Base-by-base conservation (phyloP, 768 basidiomycete species). In the Auricularia sp. region DNA sequence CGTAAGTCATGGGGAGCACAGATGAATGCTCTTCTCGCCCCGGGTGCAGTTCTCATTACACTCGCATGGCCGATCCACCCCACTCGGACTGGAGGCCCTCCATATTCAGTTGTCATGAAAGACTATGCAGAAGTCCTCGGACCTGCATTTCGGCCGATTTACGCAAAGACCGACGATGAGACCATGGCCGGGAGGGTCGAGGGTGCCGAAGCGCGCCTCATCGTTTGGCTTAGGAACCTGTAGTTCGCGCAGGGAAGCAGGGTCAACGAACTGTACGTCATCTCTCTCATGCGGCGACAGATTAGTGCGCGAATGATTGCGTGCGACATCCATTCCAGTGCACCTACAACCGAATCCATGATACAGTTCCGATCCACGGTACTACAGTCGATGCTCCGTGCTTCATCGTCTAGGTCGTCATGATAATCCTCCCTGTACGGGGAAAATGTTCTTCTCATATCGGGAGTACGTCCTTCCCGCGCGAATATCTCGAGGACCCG, bases 41-140 rank as follows among this genome's bases (percentile, higher is more conserved):
- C 82, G 1, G 87, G 86, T 0, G 87, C 86, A 16, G 80, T 81
- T 65, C 79, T 90, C 29, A 80, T 90, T 66, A 80, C 83, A 0
- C 72, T 87, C 11, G 74, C 21, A 6, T 51, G 47, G 47, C 47
- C 47, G 11, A 16, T 51, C 18, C 18, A 5, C 14, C 3, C 47
- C 11, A 21, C 47, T 21, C 47, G 47, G 18, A 21, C 21, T 5
- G 47, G 47, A 10, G 47, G 47, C 14, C 47, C 47, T 6, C 47
- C 47, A 18, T 18, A 51, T 18, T 51, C 47, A 6, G 47, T 51
- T 18, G 18, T 6, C 10, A 18, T 18, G 47, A 6, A 51, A 18
- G 47, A 16, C 6, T 51, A 51, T 18, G 47, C 47, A 5, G 10
- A 51, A 6, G 47, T 51, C 6, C 47, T 51, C 47, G 47, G 47